A percentile compares a stretch with the other conserved stretches of the same genome.
phyloP scores from a whole-genome alignment of 257 asterid genomes.

The Coffea canephora region DNA sequence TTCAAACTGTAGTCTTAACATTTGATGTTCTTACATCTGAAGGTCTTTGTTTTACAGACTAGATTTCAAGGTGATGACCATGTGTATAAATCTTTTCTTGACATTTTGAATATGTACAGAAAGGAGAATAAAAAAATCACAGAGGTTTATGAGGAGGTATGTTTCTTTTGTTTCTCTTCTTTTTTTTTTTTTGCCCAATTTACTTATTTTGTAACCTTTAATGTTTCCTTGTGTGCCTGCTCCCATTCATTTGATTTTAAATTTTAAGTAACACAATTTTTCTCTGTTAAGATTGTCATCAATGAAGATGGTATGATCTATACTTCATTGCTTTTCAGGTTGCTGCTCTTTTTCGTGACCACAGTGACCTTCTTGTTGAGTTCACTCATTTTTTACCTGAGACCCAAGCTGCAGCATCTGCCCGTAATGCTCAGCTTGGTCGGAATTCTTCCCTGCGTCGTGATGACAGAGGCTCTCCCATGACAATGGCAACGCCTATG shows the following conservation, averaged over 20 bases:
- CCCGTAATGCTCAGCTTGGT: conserved; percentile 43
- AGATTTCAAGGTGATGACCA: conserved; percentile 85
- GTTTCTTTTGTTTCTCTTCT: background rate
- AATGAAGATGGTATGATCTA: background rate
- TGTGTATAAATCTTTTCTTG: conserved; percentile 85
- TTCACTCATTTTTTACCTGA: conserved; percentile 90
- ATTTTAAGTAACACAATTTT: background rate
- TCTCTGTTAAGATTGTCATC: background rate
- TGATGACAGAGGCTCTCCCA: conserved; percentile 58
- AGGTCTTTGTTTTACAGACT: conserved; percentile 49
- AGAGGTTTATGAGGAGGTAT: conserved; percentile 87
- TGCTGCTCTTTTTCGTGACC: conserved; percentile 72
- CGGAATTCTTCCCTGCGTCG: conserved; percentile 43
- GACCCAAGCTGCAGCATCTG: conserved; percentile 55
- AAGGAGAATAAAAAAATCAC: conserved; percentile 62
- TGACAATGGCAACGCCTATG: conserved; percentile 41
- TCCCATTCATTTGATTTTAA: background rate
- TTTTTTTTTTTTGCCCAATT: background rate
- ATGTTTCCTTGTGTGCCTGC: background rate
- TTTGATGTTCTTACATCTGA: conserved; percentile 25
- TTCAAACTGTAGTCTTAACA: conserved; percentile 10
- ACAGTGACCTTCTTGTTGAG: conserved; percentile 88
- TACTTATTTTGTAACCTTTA: conserved; percentile 19
- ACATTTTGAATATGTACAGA: conserved; percentile 81
- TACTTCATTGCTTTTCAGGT: conserved; percentile 53